Base-by-base conservation (phyloP, 2,329 filamentous ascomycete species). In the Claviceps spartinae region DNA sequence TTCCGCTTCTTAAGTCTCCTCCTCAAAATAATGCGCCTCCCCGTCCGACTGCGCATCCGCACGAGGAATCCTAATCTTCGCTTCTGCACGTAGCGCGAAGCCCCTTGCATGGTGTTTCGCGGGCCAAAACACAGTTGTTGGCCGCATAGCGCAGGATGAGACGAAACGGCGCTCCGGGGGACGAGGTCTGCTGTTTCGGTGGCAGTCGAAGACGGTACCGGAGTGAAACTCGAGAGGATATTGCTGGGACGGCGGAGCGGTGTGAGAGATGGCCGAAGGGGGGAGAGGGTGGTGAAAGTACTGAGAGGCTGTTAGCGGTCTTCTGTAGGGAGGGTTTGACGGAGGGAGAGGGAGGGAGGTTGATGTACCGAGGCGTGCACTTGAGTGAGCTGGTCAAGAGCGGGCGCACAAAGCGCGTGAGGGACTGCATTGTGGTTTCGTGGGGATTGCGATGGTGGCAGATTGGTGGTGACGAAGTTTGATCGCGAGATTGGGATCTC, bases 111-210 rank as follows among this genome's bases (percentile, higher is more conserved):
- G 36, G 76, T 81, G 60, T 78, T 72, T 54, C 78, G 73, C 47
- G 78, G 78, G 1, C 76, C 78, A 67, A 74, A 81, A 52, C 78
- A 75, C 56, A 81, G 67, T 66, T 80, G 77, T 62, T 65, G 63
- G 47, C 66, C 71, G 5, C 62, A 64, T n/a, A 81, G 65, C 8
- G 74, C 73, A 34, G 78, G 78, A 62, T 79, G 72, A 30, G 73
- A 62, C 13, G 76, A 73, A 56, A 81, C 70, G 54, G 73, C 63
- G 13, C 59, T 50, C 61, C 63, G 24, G 72, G 45, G 26, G 20
- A 79, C 69, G 20, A 79, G 54, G 55, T 80, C 76, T 30, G 66
- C 62, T 16, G 63, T 57, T 30, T 54, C 55, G 24, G 54, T 50
- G 36, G 6, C 57, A 42, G 59, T 56, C 18, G 57, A 30, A 5